phyloP scores from a whole-genome alignment of 2,329 filamentous ascomycete genomes.

The Pestalotiopsis sp. region DNA sequence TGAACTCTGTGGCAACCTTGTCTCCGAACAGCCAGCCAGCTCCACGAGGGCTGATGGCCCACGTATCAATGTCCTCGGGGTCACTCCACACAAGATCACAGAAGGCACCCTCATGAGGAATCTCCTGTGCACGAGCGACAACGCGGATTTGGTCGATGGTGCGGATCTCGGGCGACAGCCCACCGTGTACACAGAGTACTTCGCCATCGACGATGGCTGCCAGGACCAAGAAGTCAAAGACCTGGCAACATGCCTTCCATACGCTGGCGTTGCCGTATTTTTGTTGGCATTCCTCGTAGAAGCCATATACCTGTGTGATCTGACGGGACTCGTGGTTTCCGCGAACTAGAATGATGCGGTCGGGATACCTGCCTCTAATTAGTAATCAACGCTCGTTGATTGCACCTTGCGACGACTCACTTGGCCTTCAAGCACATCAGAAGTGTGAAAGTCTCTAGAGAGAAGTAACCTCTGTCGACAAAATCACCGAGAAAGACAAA shows the following conservation, averaged over 20 bases:
- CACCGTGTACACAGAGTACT: conserved; percentile 97
- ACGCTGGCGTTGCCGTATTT: conserved; percentile 99
- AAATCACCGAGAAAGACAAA: conserved; percentile 81
- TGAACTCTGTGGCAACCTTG: conserved; percentile 96
- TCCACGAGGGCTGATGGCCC: conserved; percentile 89
- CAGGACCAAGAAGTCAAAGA: conserved; percentile 96
- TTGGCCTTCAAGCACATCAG: conserved; percentile 90
- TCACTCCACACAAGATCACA: conserved; percentile 98
- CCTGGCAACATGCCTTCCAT: conserved; percentile 99
- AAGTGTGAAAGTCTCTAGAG: conserved; percentile 95
- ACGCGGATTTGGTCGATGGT: conserved; percentile 99
- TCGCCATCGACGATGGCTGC: conserved; percentile 98
- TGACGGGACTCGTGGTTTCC: conserved; percentile 98
- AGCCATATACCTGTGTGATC: conserved; percentile 97
- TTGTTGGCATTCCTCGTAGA: conserved; percentile 97
- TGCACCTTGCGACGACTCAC: conserved; percentile 36
- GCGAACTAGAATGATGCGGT: conserved; percentile 92
- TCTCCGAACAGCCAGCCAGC: conserved; percentile 98
- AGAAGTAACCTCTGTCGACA: conserved; percentile 96
- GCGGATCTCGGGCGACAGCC: conserved; percentile 85
- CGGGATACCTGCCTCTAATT: conserved; percentile 74
- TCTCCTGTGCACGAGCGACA: conserved; percentile 95
- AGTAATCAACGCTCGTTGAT: conserved; percentile 1
- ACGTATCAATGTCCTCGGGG: conserved; percentile 95
- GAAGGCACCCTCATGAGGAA: conserved; percentile 97